A percentile compares a stretch with the other conserved stretches of the same genome.
phyloP scores from a whole-genome alignment of 2,329 filamentous ascomycete genomes.

The Colletotrichum sp. region DNA sequence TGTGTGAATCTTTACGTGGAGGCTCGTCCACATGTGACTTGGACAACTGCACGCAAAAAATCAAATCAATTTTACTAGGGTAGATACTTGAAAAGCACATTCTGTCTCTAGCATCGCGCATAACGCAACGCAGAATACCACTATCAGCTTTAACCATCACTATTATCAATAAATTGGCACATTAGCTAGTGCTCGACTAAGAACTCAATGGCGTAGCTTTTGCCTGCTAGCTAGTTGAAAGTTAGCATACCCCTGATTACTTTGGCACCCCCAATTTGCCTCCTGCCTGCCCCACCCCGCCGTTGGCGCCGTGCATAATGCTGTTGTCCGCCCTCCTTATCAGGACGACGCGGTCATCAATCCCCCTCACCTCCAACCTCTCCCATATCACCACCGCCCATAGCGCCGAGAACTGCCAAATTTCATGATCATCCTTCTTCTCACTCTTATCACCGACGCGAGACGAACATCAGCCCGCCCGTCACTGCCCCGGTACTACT shows the following conservation, averaged over 20 bases:
- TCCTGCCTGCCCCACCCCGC: constrained; percentile 13
- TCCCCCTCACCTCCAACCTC: not conserved
- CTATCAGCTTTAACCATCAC: not conserved
- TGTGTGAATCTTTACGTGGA: not conserved
- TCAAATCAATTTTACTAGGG: not conserved
- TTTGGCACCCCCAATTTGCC: not conserved
- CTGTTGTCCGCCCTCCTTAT: not conserved
- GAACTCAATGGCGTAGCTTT: not conserved
- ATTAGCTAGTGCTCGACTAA: not conserved
- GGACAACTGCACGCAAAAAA: not conserved
- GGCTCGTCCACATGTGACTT: not conserved
- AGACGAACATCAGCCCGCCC: not conserved
- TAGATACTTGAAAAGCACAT: not conserved
- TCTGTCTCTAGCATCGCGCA: not conserved
- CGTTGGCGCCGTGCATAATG: constrained; percentile 21
- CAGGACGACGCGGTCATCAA: not conserved
- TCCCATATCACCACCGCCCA: not conserved
- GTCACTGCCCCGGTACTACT: not conserved
- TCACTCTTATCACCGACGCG: not conserved
- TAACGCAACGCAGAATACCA: not conserved
- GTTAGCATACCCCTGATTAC: not conserved
- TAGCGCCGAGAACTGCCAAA: not conserved
- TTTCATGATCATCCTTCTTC: not conserved
- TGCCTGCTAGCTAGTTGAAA: not conserved
- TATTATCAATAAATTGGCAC: not conserved